Conservation (phyloP, 2,329 filamentous ascomycete genomes). For the Cryphonectria naterciae region DNA sequence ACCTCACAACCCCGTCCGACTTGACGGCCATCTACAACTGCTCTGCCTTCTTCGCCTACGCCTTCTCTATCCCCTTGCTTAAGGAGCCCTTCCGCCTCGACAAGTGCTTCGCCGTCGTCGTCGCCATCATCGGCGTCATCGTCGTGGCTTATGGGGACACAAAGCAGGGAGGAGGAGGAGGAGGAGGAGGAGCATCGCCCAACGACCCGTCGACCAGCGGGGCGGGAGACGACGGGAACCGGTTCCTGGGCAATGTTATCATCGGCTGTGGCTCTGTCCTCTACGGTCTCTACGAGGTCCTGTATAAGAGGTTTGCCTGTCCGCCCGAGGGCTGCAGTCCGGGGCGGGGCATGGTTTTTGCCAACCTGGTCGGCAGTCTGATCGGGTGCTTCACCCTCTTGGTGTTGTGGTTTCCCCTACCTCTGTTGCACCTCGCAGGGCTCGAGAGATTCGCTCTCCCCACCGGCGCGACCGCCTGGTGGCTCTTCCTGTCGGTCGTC, state of each 20-base stretch:
- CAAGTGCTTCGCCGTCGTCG: slow-evolving; percentile 83
- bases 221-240: slow-evolving; percentile 49
- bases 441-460: slow-evolving; percentile 85
- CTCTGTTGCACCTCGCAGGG: slow-evolving; percentile 77
- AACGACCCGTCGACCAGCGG: not conserved
- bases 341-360: slow-evolving; percentile 92
- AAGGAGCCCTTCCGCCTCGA: slow-evolving; percentile 81
- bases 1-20: slow-evolving; percentile 89
- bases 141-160: slow-evolving; percentile 93
- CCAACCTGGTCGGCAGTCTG: slow-evolving; percentile 86
- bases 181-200: slow-evolving; percentile 35
- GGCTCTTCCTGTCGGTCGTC: slow-evolving; percentile 79
- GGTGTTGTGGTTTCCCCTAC: slow-evolving; percentile 91
- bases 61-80: slow-evolving; percentile 88
- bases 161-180: slow-evolving; percentile 43
- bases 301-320: slow-evolving; percentile 93
- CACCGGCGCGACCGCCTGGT: slow-evolving; percentile 74
- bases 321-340: slow-evolving; percentile 86
- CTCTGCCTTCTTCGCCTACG: slow-evolving; percentile 97
- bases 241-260: slow-evolving; percentile 84
- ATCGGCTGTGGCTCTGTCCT: slow-evolving; percentile 90
- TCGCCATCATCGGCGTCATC: slow-evolving; percentile 88
- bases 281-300: slow-evolving; percentile 95
- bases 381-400: slow-evolving; percentile 85
- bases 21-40: slow-evolving; percentile 99